Conservation (phyloP, 177 flowering plant species). For the Vitis hybrid region DNA sequence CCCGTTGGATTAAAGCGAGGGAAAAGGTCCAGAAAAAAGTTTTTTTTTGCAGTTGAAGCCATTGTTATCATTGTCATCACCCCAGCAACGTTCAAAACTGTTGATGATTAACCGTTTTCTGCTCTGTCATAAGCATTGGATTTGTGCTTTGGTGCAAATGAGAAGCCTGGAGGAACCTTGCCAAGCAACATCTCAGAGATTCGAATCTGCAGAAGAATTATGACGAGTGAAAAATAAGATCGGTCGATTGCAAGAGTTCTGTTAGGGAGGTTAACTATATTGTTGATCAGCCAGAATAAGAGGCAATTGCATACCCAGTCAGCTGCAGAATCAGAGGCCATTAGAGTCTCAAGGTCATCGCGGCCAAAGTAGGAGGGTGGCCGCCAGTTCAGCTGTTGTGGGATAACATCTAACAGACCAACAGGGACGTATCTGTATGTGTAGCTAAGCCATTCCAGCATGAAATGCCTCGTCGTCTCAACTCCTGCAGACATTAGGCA, state of each 20-base stretch:
- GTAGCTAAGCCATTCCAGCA: conserved; percentile 97
- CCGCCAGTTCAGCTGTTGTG: conserved; percentile 85
- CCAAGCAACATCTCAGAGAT: conserved; percentile 93
- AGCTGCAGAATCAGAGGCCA: conserved; percentile 97
- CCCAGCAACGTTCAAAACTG: too few species aligned
- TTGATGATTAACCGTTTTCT: conserved; percentile 70
- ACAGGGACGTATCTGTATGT: conserved; percentile 85
- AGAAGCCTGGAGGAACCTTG: conserved; percentile 81
- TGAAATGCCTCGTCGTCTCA: conserved; percentile 90
- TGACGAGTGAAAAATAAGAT: neutral
- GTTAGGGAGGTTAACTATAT: neutral
- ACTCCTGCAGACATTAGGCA: conserved; percentile 61
- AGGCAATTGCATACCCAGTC: conserved; percentile 68
- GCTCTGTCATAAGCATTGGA: conserved; percentile 96
- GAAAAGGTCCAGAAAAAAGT: neutral
- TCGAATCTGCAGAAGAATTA: conserved; percentile 54
- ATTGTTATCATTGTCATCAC: neutral
- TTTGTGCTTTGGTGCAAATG: conserved; percentile 92
- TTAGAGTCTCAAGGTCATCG: conserved; percentile 88
- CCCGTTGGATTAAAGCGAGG: too few species aligned
- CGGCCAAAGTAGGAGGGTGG: conserved; percentile 85
- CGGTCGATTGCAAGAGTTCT: neutral
- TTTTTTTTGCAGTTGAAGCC: conserved; percentile 1
- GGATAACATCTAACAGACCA: conserved; percentile 81
- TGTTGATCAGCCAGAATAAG: neutral